phyloP scores from a whole-genome alignment of 805 yeast genomes.

The Saturnispora sekii region DNA sequence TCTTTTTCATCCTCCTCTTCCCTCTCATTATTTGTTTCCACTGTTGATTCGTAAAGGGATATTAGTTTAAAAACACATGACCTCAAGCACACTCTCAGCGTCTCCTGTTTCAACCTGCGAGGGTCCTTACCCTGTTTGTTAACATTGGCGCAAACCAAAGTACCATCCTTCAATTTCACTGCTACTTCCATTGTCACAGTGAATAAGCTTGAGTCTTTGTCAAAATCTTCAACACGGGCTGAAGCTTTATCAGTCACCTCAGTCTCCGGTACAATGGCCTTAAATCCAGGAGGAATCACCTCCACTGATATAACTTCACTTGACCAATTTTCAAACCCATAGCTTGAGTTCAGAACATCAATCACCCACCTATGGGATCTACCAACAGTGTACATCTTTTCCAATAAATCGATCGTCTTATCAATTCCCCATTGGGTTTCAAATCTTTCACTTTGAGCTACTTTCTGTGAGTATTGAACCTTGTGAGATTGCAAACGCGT shows the following conservation, averaged over 20 bases:
- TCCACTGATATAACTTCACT: neutral
- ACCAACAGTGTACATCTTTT: neutral
- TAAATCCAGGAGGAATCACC: neutral
- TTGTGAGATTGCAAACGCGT: slow-evolving; percentile 15
- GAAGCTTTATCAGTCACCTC: neutral
- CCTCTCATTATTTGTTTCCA: neutral
- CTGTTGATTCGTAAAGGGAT: slow-evolving; percentile 3
- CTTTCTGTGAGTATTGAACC: slow-evolving; percentile 13
- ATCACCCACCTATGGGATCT: neutral
- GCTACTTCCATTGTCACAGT: neutral
- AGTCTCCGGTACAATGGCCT: no score
- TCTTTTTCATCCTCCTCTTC: neutral
- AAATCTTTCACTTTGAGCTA: slow-evolving; percentile 21
- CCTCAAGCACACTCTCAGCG: neutral
- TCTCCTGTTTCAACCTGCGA: neutral
- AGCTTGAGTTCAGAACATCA: slow-evolving; percentile 29
- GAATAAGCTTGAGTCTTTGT: neutral
- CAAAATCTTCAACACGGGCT: neutral
- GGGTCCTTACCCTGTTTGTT: neutral
- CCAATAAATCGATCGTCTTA: slow-evolving; percentile 14
- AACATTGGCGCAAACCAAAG: neutral
- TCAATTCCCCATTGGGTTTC: slow-evolving; percentile 22
- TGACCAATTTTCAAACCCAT: slow-evolving; percentile 47
- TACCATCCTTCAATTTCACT: slow-evolving; percentile 3
- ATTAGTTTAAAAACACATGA: slow-evolving; percentile 3